phyloP scores from a whole-genome alignment of 1,139 yeast species.

The Yamadazyma atlantica region DNA sequence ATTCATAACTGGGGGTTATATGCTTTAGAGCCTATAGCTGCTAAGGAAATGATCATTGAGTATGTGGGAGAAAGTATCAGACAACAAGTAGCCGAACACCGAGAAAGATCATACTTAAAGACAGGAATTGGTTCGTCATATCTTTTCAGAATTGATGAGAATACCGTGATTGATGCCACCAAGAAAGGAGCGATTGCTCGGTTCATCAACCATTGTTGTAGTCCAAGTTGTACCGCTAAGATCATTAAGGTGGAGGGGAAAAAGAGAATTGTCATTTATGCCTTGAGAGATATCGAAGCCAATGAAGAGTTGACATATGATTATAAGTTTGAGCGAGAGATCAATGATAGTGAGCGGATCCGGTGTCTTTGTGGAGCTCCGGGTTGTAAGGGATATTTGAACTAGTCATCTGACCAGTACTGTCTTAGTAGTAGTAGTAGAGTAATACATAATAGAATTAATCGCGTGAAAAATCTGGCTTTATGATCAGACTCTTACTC shows the following conservation, averaged over 20 bases:
- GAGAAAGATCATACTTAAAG: constrained; percentile 82
- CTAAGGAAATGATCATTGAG: constrained; percentile 96
- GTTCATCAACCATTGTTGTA: constrained; percentile 95
- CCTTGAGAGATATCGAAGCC: constrained; percentile 82
- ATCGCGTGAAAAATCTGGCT: too few species aligned
- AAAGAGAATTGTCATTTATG: constrained; percentile 92
- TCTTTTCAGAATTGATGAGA: constrained; percentile 87
- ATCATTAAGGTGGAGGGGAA: constrained; percentile 93
- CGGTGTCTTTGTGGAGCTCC: constrained; percentile 94
- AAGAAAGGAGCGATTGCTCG: constrained; percentile 96
- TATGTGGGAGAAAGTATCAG: constrained; percentile 97
- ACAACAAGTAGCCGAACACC: constrained; percentile 90
- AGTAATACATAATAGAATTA: too few species aligned
- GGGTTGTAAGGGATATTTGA: constrained; percentile 89
- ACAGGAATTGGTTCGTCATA: constrained; percentile 97
- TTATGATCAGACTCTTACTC: too few species aligned
- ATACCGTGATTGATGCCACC: constrained; percentile 95
- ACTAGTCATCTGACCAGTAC: too few species aligned
- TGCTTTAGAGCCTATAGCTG: constrained; percentile 91
- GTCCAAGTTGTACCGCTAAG: constrained; percentile 96
- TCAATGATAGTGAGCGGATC: constrained; percentile 85
- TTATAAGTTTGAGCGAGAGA: constrained; percentile 90
- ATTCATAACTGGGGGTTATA: constrained; percentile 98
- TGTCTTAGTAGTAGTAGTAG: too few species aligned
- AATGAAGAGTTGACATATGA: constrained; percentile 95